Evolutionary conservation across 129 eudicot species (phyloP).

Genomic region (Chrysanthemum lavandulifolium): DNA sequence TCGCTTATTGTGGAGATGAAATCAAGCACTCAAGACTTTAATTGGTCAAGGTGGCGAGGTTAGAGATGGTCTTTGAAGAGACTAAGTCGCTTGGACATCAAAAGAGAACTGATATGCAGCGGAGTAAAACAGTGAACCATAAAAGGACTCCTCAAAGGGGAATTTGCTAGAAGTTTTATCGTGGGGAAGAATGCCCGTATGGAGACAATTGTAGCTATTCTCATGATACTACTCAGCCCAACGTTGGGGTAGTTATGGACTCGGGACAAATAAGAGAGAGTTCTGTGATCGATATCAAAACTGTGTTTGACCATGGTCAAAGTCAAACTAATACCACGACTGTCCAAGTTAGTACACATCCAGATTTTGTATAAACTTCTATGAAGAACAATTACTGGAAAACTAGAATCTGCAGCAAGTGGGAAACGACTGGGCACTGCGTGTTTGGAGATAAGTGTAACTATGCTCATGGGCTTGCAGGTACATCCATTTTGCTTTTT

Average conservation of each 20-base stretch:
- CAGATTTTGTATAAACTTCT: conserved; percentile 23
- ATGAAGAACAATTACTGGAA: conserved; percentile 50
- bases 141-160: conserved; percentile 51
- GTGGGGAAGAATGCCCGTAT: conserved; percentile 85
- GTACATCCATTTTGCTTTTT: conserved; percentile 28
- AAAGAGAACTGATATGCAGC: no score
- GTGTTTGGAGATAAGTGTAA: conserved; percentile 64
- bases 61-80: no score
- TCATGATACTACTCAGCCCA: conserved; percentile 62
- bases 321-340: conserved; percentile 4
- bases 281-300: conserved; percentile 53
- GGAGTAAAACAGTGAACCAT: no score
- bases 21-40: no score
- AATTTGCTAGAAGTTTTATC: conserved; percentile 71
- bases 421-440: conserved; percentile 76
- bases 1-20: no score
- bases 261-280: conserved; percentile 43
- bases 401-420: conserved; percentile 66
- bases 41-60: no score
- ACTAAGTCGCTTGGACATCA: no score
- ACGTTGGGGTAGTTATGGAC: conserved; percentile 21
- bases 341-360: conserved; percentile 11
- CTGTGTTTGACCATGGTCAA: conserved; percentile 39
- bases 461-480: conserved; percentile 87
- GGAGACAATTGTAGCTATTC: conserved; percentile 77